Evolutionary conservation across 2,329 filamentous ascomycete species (phyloP).

Genomic region (Fusarium setosum): DNA sequence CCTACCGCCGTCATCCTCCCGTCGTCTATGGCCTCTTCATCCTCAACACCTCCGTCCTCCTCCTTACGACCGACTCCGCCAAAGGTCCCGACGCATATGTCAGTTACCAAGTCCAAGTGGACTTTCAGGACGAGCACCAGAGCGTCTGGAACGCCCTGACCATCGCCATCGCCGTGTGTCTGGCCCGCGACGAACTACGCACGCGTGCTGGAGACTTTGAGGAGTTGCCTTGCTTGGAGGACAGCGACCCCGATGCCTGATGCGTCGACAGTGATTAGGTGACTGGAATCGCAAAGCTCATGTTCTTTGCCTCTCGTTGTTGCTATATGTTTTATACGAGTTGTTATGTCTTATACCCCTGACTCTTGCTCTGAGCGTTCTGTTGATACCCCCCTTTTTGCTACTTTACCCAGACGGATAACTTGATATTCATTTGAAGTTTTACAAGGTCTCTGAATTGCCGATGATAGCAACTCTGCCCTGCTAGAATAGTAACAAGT

Average conservation of each 20-base stretch:
- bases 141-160: constrained; percentile 59
- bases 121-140: constrained; percentile 53
- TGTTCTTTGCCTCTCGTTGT: background rate
- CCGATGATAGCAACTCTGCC: background rate
- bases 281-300: background rate
- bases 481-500: background rate
- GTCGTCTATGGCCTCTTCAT: constrained; percentile 59
- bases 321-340: background rate
- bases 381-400: constrained; percentile 5
- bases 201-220: constrained; percentile 50
- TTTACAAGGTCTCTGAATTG: background rate
- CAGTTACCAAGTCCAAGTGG: constrained; percentile 56
- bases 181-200: constrained; percentile 54
- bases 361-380: background rate
- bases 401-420: background rate
- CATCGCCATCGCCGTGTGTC: constrained; percentile 52
- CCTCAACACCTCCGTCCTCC: constrained; percentile 51
- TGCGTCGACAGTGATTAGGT: background rate
- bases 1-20: constrained; percentile 48
- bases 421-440: background rate
- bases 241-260: constrained; percentile 52
- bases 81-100: constrained; percentile 50
- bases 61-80: constrained; percentile 54
- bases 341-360: constrained; percentile 18
- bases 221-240: constrained; percentile 39